phyloP scores from a whole-genome alignment of 768 basidiomycete genomes.

The Gloeopeniophorella convolvens region DNA sequence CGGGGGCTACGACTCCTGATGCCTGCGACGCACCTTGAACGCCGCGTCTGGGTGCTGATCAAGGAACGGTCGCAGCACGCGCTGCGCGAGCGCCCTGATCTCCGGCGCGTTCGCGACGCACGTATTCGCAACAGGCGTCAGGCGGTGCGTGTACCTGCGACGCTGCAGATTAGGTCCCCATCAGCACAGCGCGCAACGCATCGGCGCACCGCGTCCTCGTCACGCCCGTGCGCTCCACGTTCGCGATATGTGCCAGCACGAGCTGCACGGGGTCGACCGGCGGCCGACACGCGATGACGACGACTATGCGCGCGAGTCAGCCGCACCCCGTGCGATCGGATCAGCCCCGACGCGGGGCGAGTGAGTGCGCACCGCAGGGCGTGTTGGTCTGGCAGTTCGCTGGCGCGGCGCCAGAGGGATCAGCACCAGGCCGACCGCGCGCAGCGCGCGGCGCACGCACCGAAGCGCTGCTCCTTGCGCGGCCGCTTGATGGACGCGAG shows the following conservation, averaged over 20 bases:
- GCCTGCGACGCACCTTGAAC: slow-evolving; percentile 38
- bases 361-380: slow-evolving; percentile 55
- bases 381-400: slow-evolving; percentile 77
- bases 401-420: slow-evolving; percentile 26
- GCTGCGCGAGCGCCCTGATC: slow-evolving; percentile 55
- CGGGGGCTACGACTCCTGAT: not conserved
- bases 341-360: not conserved
- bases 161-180: not conserved
- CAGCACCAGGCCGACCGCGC: not conserved
- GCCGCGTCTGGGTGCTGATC: slow-evolving; percentile 36
- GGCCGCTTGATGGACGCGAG: slow-evolving; percentile 64
- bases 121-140: slow-evolving; percentile 62
- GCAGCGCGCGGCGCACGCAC: no score
- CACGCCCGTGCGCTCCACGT: slow-evolving; percentile 54
- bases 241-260: slow-evolving; percentile 55
- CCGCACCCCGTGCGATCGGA: slow-evolving; percentile 4
- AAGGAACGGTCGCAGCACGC: slow-evolving; percentile 49
- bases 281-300: slow-evolving; percentile 74
- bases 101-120: slow-evolving; percentile 66
- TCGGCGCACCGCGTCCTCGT: slow-evolving; percentile 54
- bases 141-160: slow-evolving; percentile 58
- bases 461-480: slow-evolving; percentile 55
- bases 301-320: slow-evolving; percentile 36
- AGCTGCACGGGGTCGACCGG: slow-evolving; percentile 74
- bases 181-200: not conserved